Conservation (phyloP, 768 basidiomycete species). For the Pisolithus orientalis region DNA sequence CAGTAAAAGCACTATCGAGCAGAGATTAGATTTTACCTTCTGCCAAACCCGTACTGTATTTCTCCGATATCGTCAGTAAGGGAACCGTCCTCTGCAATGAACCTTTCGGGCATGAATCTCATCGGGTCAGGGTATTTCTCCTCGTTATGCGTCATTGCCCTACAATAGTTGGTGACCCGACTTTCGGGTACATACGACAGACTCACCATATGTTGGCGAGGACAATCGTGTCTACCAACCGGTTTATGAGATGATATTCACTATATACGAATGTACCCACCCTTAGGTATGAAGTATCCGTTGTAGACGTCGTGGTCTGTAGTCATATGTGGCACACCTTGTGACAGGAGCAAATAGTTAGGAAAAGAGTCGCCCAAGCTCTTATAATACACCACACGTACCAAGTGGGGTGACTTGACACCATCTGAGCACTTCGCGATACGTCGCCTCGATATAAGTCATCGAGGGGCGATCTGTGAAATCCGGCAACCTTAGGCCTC, state of each 20-base stretch:
- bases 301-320: slow-evolving; percentile 26
- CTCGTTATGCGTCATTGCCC: slow-evolving; percentile 25
- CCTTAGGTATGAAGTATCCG: slow-evolving; percentile 28
- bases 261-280: not conserved
- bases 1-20: not conserved
- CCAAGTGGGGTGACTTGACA: slow-evolving; percentile 19
- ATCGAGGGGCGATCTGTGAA: slow-evolving; percentile 17
- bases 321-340: slow-evolving; percentile 24
- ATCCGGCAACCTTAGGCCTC: slow-evolving; percentile 9
- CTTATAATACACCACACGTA: not conserved
- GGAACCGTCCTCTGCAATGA: slow-evolving; percentile 8
- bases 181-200: not conserved
- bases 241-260: not conserved
- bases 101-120: slow-evolving; percentile 18
- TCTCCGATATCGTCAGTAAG: slow-evolving; percentile 15
- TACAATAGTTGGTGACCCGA: not conserved
- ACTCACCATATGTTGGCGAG: slow-evolving; percentile 14
- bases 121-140: slow-evolving; percentile 15
- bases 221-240: slow-evolving; percentile 5
- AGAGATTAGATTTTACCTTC: slow-evolving; percentile 1
- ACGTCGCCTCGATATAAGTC: slow-evolving; percentile 20
- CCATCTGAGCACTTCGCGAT: slow-evolving; percentile 20
- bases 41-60: slow-evolving; percentile 19
- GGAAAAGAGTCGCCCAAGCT: not conserved
- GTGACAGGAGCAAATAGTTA: not conserved